A percentile compares a stretch with the other conserved stretches of the same genome.
phyloP scores from a whole-genome alignment of 2,329 filamentous ascomycete species.

The Purpureocillium takamizusanense region DNA sequence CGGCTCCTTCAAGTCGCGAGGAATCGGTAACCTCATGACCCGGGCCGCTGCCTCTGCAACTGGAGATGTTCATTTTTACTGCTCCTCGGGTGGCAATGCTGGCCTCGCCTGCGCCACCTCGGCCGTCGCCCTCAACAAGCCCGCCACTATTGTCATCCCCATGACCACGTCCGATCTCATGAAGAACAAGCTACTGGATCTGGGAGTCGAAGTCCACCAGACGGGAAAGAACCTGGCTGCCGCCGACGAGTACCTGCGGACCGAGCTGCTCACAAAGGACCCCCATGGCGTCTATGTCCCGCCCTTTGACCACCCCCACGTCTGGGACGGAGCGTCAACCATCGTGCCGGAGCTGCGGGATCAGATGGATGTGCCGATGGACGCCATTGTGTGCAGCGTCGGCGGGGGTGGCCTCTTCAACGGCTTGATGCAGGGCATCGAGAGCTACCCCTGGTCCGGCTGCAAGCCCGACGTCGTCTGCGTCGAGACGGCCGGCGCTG shows the following conservation, averaged over 20 bases:
- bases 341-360: slow-evolving; percentile 43
- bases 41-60: slow-evolving; percentile 22
- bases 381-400: slow-evolving; percentile 68
- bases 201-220: slow-evolving; percentile 62
- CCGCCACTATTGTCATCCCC: slow-evolving; percentile 70
- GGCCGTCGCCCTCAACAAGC: slow-evolving; percentile 52
- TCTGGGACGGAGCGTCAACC: slow-evolving; percentile 58
- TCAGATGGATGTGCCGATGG: slow-evolving; percentile 39
- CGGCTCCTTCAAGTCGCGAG: slow-evolving; percentile 78
- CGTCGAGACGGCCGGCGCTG: slow-evolving; percentile 67
- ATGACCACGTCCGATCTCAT: slow-evolving; percentile 56
- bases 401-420: slow-evolving; percentile 75
- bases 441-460: slow-evolving; percentile 28
- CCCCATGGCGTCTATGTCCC: slow-evolving; percentile 52
- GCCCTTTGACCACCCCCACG: slow-evolving; percentile 59
- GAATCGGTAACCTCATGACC: slow-evolving; percentile 62
- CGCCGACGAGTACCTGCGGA: slow-evolving; percentile 58
- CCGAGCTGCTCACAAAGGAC: slow-evolving; percentile 45
- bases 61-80: slow-evolving; percentile 60
- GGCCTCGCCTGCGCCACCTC: slow-evolving; percentile 74
- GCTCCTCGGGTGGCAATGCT: slow-evolving; percentile 73
- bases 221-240: slow-evolving; percentile 59
- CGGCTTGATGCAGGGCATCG: slow-evolving; percentile 63
- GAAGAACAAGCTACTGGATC: slow-evolving; percentile 58
- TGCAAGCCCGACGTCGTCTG: slow-evolving; percentile 50